Conservation (phyloP, 495 filamentous ascomycete species). For the Filosporella fistucella region DNA sequence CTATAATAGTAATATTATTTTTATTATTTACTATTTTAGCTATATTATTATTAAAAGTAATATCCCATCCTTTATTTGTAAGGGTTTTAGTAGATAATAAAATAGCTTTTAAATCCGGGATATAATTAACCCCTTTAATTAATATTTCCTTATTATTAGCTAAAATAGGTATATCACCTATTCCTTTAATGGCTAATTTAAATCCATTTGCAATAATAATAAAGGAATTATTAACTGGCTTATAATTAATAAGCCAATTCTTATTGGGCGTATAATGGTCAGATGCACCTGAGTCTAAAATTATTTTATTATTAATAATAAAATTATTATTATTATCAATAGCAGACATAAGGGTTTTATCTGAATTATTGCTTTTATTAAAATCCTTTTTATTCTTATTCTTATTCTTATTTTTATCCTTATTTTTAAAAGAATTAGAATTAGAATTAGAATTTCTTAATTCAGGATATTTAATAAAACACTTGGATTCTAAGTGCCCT, state of each 20-base stretch:
- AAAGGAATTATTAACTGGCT: conserved; percentile 1
- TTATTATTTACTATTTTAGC: conserved; percentile 3
- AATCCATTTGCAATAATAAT: conserved; percentile 1
- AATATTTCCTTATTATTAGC: conserved; percentile 9
- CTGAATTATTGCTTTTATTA: background rate
- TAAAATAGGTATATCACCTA: conserved; percentile 9
- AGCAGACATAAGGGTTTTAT: background rate
- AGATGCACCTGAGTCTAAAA: conserved; percentile 7
- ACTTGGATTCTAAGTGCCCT: conserved; percentile 4
- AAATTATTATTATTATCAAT: background rate
- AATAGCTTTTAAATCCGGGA: conserved; percentile 8
- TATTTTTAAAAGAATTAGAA: background rate
- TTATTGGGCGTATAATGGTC: conserved; percentile 11
- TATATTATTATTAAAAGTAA: conserved; percentile 6
- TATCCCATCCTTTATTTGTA: conserved; percentile 7
- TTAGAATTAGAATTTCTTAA: background rate
- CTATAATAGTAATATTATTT: background rate
- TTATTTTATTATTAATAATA: conserved; percentile 2
- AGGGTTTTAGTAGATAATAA: conserved; percentile 6
- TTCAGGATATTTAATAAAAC: conserved; percentile 11
- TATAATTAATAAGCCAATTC: conserved; percentile 11
- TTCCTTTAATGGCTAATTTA: conserved; percentile 2
- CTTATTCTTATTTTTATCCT: background rate
- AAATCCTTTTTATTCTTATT: background rate
- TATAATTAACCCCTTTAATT: conserved; percentile 11